Conservation (phyloP, 495 filamentous ascomycete genomes). For the Neurospora sp. region DNA sequence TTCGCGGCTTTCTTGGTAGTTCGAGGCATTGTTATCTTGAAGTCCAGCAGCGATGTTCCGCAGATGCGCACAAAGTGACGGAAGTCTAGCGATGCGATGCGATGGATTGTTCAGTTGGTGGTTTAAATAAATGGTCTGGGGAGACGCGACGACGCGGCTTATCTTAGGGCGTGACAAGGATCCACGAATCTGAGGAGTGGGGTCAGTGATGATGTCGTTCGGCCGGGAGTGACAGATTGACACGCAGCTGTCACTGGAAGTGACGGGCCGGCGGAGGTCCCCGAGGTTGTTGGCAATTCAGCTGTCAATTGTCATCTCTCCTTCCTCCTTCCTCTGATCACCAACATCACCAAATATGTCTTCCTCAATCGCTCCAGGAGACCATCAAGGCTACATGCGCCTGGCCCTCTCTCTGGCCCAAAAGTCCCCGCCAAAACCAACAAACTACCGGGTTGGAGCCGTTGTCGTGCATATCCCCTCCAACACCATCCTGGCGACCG, state of each 20-base stretch:
- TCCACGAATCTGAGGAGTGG: background rate
- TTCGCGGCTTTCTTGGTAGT: background rate
- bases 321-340: background rate
- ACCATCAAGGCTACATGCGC: constrained; percentile 59
- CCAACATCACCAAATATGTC: constrained; percentile 2
- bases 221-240: no score
- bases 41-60: no score
- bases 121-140: background rate
- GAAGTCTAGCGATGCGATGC: background rate
- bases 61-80: no score
- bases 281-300: background rate
- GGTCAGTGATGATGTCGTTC: background rate
- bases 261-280: background rate
- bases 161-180: background rate
- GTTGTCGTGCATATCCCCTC: constrained; percentile 52
- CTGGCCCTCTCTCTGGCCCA: constrained; percentile 64
- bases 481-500: constrained; percentile 64
- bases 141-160: constrained; percentile 5
- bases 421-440: constrained; percentile 71
- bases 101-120: background rate
- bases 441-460: constrained; percentile 90
- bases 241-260: no score
- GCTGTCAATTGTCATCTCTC: background rate
- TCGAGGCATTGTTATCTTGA: background rate
- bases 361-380: constrained; percentile 20